Evolutionary conservation across 139 green algal genomes (phyloP).

Genomic region (Chlamydomonas schloesseri): DNA sequence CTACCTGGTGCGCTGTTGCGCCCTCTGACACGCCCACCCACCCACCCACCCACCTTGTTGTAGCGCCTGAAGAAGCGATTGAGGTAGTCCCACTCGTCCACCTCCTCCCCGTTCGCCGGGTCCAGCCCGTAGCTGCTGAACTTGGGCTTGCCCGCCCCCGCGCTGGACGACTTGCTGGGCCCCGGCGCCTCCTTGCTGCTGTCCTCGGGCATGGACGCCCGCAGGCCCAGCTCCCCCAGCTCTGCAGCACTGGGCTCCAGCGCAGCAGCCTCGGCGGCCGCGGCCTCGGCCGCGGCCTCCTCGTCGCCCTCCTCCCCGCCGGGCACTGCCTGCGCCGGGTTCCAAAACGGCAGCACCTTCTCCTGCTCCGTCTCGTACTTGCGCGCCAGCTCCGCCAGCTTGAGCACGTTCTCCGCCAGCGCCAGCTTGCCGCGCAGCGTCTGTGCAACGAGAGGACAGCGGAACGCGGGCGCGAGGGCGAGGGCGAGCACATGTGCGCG

Average conservation of each 20-base stretch:
- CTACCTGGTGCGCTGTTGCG: no score
- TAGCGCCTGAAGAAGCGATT: conserved; percentile 80
- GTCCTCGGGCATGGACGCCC: not conserved
- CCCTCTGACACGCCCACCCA: no score
- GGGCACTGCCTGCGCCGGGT: conserved; percentile 54
- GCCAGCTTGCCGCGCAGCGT: conserved; percentile 2
- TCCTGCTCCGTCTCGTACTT: conserved; percentile 87
- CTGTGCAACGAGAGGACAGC: no score
- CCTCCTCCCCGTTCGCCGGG: conserved; percentile 49
- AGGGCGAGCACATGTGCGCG: no score
- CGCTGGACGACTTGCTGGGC: not conserved
- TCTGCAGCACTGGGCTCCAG: not conserved
- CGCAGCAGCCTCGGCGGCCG: not conserved
- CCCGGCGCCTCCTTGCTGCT: not conserved
- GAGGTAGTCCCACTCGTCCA: conserved; percentile 86
- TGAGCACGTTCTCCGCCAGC: conserved; percentile 81
- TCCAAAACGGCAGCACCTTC: conserved; percentile 81
- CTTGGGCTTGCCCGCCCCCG: not conserved
- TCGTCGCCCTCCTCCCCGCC: not conserved
- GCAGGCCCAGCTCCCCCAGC: conserved; percentile 36
- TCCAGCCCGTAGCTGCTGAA: conserved; percentile 58
- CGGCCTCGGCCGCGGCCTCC: conserved; percentile 3
- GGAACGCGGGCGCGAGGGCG: no score
- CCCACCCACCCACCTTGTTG: conserved; percentile 67
- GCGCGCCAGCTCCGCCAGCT: conserved; percentile 81